Conservation (phyloP, 2,329 filamentous ascomycete species). For the Ascochyta lentis region DNA sequence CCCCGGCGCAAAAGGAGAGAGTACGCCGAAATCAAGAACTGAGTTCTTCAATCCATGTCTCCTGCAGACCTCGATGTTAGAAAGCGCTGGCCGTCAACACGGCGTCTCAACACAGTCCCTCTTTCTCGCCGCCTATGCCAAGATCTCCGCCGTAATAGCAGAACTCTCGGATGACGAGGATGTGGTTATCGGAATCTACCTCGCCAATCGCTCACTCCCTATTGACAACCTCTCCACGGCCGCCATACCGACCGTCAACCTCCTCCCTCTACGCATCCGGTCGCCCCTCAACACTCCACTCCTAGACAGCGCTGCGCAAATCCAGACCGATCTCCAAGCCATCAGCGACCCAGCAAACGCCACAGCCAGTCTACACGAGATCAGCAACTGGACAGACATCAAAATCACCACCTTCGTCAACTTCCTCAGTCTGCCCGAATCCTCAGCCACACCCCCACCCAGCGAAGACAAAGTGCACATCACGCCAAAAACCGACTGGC, state of each 20-base stretch:
- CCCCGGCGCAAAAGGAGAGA: slow-evolving; percentile 27
- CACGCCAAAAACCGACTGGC: slow-evolving; percentile 22
- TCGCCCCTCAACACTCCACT: slow-evolving; percentile 46
- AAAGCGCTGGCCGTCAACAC: slow-evolving; percentile 50
- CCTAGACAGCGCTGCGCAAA: slow-evolving; percentile 60
- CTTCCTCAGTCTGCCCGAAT: slow-evolving; percentile 67
- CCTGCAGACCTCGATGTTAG: slow-evolving; percentile 52
- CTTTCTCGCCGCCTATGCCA: slow-evolving; percentile 75
- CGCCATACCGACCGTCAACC: slow-evolving; percentile 75
- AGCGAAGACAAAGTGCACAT: slow-evolving; percentile 19
- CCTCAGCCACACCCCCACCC: slow-evolving; percentile 16
- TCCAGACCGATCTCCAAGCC: slow-evolving; percentile 72
- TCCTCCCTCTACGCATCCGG: slow-evolving; percentile 73
- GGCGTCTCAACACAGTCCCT: slow-evolving; percentile 75
- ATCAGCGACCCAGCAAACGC: slow-evolving; percentile 66
- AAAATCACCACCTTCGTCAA: slow-evolving; percentile 79
- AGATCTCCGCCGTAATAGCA: slow-evolving; percentile 52
- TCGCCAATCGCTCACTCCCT: slow-evolving; percentile 73
- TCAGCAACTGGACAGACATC: slow-evolving; percentile 76
- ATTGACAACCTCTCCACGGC: slow-evolving; percentile 59
- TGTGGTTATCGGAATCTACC: slow-evolving; percentile 78
- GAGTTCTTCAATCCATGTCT: slow-evolving; percentile 60
- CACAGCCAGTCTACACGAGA: slow-evolving; percentile 71
- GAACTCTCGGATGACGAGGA: slow-evolving; percentile 36
- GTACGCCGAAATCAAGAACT: slow-evolving; percentile 37